Evolutionary conservation across 768 basidiomycete genomes (phyloP).

Genomic region (Pleurotus sapidus): DNA sequence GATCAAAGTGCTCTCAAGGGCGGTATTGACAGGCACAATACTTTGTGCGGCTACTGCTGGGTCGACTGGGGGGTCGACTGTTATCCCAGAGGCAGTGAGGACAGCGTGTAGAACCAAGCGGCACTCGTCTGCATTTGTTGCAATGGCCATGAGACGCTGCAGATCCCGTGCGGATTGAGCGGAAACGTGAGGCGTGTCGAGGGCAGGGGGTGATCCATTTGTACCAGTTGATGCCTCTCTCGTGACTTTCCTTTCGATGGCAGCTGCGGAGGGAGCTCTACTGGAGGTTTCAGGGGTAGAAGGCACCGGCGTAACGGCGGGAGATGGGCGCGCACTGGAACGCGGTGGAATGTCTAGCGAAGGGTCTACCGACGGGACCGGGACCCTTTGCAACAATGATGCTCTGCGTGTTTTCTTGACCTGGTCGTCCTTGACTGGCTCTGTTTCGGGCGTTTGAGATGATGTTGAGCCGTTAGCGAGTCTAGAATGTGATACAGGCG

Average conservation of each 20-base stretch:
- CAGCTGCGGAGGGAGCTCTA: neutral
- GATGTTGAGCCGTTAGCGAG: neutral
- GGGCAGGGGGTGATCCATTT: conserved; percentile 11
- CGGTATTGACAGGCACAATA: conserved; percentile 20
- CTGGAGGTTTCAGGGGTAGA: conserved; percentile 2
- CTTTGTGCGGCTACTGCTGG: conserved; percentile 9
- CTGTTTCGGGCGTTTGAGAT: neutral
- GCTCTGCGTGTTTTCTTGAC: conserved; percentile 1
- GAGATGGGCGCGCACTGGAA: neutral
- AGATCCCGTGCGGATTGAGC: conserved; percentile 59
- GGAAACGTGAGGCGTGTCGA: conserved; percentile 28
- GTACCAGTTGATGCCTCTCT: neutral
- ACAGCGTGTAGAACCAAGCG: conserved; percentile 83
- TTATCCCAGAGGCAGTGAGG: conserved; percentile 57
- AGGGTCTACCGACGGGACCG: conserved; percentile 4
- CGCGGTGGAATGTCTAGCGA: neutral
- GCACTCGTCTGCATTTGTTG: conserved; percentile 79
- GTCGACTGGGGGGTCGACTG: conserved; percentile 26
- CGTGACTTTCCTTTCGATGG: neutral
- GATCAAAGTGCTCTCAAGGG: conserved; percentile 49
- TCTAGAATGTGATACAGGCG: neutral
- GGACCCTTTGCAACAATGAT: neutral
- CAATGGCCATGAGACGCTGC: conserved; percentile 60
- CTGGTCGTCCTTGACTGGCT: neutral
- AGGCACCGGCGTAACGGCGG: neutral